Evolutionary conservation across 2,329 filamentous ascomycete species (phyloP), one percentile per base, ranked within the genome.

Genomic region (Aaosphaeria arxii): DNA sequence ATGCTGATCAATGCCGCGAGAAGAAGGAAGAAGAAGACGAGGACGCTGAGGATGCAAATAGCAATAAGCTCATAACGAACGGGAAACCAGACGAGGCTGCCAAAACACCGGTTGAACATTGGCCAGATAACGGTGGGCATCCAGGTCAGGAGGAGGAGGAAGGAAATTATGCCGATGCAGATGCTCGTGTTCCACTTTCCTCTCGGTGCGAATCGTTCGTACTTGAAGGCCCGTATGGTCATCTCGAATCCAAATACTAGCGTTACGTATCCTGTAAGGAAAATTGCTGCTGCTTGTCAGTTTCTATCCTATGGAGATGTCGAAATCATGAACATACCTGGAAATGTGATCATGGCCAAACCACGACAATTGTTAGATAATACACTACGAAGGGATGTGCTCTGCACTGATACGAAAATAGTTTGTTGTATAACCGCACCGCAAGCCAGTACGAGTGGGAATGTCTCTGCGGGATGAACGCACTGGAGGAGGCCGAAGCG

Each of bases 81-180:
- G 39, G 87, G 72, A 52, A 86, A 86, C 82, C 82, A 88, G 55
- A 87, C 82, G 6, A 89, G 73, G 5, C 82, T 84, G 28, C 83
- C 83, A 57, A 87, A 84, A 69, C 86, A 89, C 45, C 78, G 76
- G 53, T 84, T 78, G 5, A 76, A 75, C 40, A 84, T 77, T 4
- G 72, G 75, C 52, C 78, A 70, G 43, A 81, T 73, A 47, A 79
- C 71, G 11, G 83, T 82, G 29, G 85, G 77, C 35, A 84, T 70
- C 67, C 84, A 85, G 17, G 80, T 83, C 35, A 71, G 66, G 32
- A 87, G 62, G 17, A 80, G 61, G 48, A 83, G 71, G 41, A 81
- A 62, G 13, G 76, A 66, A 29, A 85, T 66, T 9, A 77, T 61
- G 17, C 65, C 73, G 30, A 84, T 66, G 62, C 84, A 87, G 30